phyloP scores from a whole-genome alignment of 1,284 basidiomycete species.

The Cutaneotrichosporon mucoides region DNA sequence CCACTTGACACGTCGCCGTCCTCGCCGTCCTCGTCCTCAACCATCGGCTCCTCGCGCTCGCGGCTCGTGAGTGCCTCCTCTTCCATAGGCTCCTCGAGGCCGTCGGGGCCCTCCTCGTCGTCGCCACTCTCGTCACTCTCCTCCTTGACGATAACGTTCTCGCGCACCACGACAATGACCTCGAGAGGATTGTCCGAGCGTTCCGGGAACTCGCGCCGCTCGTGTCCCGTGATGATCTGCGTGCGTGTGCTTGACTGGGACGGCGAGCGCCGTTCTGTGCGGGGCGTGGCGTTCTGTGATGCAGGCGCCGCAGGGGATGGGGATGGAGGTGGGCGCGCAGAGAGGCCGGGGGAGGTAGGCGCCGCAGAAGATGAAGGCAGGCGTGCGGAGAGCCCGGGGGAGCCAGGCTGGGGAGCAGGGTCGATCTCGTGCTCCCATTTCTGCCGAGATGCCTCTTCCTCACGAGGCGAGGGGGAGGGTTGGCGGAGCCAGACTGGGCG shows the following conservation, averaged over 20 bases:
- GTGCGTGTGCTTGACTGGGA: too few relatives aligned
- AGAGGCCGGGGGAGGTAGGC: too few relatives aligned
- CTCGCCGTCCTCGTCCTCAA: too few relatives aligned
- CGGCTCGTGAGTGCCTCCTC: conserved; percentile 23
- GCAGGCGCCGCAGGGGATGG: not conserved
- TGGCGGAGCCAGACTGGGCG: not conserved
- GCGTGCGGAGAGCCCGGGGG: too few relatives aligned
- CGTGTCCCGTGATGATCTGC: too few relatives aligned
- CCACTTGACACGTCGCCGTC: too few relatives aligned
- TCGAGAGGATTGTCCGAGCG: not conserved
- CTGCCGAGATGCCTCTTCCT: not conserved
- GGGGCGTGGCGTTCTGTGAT: not conserved
- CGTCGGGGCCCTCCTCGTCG: conserved; percentile 32
- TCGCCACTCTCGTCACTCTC: not conserved
- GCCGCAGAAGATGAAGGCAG: too few relatives aligned
- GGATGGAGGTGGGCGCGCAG: too few relatives aligned
- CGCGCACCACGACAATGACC: not conserved
- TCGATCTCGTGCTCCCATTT: not conserved
- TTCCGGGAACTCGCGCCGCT: not conserved
- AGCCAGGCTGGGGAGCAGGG: too few relatives aligned
- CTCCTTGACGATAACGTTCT: not conserved
- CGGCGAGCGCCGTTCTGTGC: not conserved
- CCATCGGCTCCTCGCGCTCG: too few relatives aligned
- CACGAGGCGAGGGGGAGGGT: not conserved
- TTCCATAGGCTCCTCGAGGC: conserved; percentile 42